Percentiles rank a stretch among this genome's conserved stretches.
Evolutionary conservation across 768 basidiomycete species (phyloP).

Genomic region (Mycena haematopus): DNA sequence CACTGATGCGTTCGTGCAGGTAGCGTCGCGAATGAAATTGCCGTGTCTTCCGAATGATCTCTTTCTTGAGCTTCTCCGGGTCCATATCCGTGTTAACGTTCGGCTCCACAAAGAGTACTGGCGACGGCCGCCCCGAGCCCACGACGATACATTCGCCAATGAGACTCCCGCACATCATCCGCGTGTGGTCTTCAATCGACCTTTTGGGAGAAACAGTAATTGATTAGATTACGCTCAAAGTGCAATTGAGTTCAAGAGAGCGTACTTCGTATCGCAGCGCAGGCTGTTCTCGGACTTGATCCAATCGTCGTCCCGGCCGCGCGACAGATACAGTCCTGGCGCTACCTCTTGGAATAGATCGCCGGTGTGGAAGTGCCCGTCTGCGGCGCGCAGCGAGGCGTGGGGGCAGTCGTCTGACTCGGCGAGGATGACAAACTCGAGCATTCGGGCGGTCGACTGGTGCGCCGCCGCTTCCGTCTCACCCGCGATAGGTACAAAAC

Average conservation of each 20-base stretch:
- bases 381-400: constrained; percentile 51
- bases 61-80: constrained; percentile 50
- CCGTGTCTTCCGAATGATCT: constrained; percentile 57
- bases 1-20: constrained; percentile 60
- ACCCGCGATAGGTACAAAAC: constrained; percentile 50
- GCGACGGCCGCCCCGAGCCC: constrained; percentile 60
- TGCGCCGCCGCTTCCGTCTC: constrained; percentile 41
- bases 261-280: constrained; percentile 71
- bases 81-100: constrained; percentile 39
- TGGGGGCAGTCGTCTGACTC: constrained; percentile 68
- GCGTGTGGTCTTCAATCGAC: constrained; percentile 65
- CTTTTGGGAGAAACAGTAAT: constrained; percentile 34
- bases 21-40: constrained; percentile 60
- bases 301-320: constrained; percentile 75
- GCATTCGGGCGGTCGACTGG: constrained; percentile 53
- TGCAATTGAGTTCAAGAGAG: constrained; percentile 23
- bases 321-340: constrained; percentile 57
- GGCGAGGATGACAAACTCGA: constrained; percentile 65
- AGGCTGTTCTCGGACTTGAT: constrained; percentile 73
- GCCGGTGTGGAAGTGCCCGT: constrained; percentile 74
- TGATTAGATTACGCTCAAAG: constrained; percentile 22
- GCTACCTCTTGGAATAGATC: constrained; percentile 65
- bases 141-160: constrained; percentile 62
- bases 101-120: constrained; percentile 60
- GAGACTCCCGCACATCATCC: constrained; percentile 53